A percentile compares a stretch with the other conserved stretches of the same genome.
phyloP scores from a whole-genome alignment of 1,139 yeast species.

The Blastobotrys ciferrii region DNA sequence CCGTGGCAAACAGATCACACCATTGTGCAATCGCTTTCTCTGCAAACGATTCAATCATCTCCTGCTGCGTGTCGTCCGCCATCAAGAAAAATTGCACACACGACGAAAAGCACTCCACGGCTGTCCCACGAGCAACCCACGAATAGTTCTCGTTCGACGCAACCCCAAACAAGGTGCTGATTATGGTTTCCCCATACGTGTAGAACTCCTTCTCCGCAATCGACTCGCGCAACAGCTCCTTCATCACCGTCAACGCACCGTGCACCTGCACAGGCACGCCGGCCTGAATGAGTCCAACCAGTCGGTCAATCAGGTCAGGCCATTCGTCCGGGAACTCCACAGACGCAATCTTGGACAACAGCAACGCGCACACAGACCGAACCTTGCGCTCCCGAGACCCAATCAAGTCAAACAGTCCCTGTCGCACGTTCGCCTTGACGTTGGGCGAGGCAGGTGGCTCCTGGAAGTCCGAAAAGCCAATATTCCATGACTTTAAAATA shows the following conservation, averaged over 20 bases:
- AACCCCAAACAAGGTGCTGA: conserved; percentile 25
- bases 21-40: conserved; percentile 30
- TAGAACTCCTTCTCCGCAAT: conserved; percentile 85
- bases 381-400: conserved; percentile 56
- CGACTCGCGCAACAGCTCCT: conserved; percentile 80
- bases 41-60: conserved; percentile 27
- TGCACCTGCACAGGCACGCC: conserved; percentile 42
- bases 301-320: conserved; percentile 63
- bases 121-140: conserved; percentile 24
- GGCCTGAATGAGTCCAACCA: conserved; percentile 46
- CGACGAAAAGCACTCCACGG: conserved; percentile 34
- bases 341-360: conserved; percentile 80
- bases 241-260: conserved; percentile 70
- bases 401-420: conserved; percentile 52
- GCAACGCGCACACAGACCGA: conserved; percentile 66
- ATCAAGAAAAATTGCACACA: conserved; percentile 32
- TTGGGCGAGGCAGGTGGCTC: conserved; percentile 62
- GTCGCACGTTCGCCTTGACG: conserved; percentile 51
- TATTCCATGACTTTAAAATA: conserved; percentile 78
- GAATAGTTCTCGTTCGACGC: conserved; percentile 22
- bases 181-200: conserved; percentile 50
- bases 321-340: conserved; percentile 95
- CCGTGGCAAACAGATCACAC: conserved; percentile 27
- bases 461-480: conserved; percentile 72
- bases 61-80: conserved; percentile 25